Percentiles rank a stretch among this genome's conserved stretches.
Conservation (phyloP, 768 basidiomycete genomes). For the Auricularia sp. region DNA sequence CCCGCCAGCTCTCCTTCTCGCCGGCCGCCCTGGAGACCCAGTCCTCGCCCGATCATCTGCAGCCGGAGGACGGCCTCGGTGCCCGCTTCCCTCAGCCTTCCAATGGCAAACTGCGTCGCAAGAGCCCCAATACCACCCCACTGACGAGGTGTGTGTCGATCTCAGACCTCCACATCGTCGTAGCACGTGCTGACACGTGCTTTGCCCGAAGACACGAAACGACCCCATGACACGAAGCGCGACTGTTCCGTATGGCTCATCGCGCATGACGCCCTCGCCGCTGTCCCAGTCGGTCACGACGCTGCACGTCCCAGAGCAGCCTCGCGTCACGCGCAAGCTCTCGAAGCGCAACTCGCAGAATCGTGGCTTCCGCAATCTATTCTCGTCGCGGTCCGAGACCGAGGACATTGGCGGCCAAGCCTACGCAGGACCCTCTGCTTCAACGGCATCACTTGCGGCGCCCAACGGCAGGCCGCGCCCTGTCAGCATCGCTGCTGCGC, state of each 20-base stretch:
- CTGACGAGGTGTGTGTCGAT: background rate
- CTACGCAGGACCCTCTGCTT: background rate
- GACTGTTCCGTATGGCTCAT: background rate
- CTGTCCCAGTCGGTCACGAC: background rate
- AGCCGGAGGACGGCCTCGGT: background rate
- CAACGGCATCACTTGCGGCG: background rate
- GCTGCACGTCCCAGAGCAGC: background rate
- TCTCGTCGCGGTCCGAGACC: background rate
- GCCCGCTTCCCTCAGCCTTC: background rate
- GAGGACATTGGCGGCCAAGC: background rate
- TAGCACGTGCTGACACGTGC: background rate
- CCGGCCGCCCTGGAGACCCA: background rate
- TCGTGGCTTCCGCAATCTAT: background rate
- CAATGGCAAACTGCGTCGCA: background rate
- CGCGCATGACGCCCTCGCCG: conserved; percentile 1
- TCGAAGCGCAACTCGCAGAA: background rate
- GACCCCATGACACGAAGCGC: background rate
- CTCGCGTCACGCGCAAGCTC: background rate
- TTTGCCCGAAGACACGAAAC: background rate
- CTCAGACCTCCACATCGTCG: background rate
- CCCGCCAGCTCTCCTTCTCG: background rate
- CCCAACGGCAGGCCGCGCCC: background rate
- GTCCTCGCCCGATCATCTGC: background rate
- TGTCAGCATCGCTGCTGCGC: background rate
- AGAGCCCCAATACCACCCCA: background rate